Percentiles rank a stretch among this genome's conserved stretches.
phyloP scores from a whole-genome alignment of 225 moss, liverwort and hornwort species.

The Polytrichum commune region DNA sequence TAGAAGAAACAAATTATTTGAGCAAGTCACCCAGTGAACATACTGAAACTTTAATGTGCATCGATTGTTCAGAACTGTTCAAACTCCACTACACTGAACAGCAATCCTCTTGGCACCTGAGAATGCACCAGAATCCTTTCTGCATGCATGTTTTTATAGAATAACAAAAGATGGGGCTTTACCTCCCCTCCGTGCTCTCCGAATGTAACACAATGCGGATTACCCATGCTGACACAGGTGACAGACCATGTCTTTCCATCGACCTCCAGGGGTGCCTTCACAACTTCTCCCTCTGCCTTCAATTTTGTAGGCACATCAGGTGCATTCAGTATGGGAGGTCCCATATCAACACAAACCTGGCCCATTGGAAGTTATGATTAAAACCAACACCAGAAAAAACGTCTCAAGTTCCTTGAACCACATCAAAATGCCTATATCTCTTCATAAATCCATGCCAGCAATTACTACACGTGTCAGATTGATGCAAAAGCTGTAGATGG shows the following conservation, averaged over 20 bases:
- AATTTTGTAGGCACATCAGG: constrained; percentile 75
- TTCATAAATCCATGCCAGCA: not conserved
- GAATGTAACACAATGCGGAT: constrained; percentile 92
- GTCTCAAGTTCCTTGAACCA: not conserved
- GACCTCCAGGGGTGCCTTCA: constrained; percentile 70
- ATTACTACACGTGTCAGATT: not conserved
- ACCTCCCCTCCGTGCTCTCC: constrained; percentile 62
- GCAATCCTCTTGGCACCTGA: too few species aligned
- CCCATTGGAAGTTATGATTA: not conserved
- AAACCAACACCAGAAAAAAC: too few species aligned
- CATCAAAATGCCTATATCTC: not conserved
- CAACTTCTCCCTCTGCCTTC: constrained; percentile 62
- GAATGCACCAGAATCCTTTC: too few species aligned
- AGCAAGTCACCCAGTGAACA: too few species aligned
- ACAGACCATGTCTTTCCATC: constrained; percentile 80
- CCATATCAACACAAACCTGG: constrained; percentile 96
- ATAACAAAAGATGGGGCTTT: constrained; percentile 1
- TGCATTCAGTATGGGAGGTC: constrained; percentile 77
- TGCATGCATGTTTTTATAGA: not conserved
- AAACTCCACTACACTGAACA: too few species aligned
- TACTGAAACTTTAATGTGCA: too few species aligned
- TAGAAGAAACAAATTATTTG: too few species aligned
- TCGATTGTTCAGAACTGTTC: too few species aligned
- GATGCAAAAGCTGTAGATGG: not conserved
- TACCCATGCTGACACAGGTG: constrained; percentile 99